A percentile compares a stretch with the other conserved stretches of the same genome.
These are phyloP conservation scores for Flagelloscypha sp. DNA, from an alignment of 768 basidiomycete genomes.

Conservation along the genomic window DNA sequence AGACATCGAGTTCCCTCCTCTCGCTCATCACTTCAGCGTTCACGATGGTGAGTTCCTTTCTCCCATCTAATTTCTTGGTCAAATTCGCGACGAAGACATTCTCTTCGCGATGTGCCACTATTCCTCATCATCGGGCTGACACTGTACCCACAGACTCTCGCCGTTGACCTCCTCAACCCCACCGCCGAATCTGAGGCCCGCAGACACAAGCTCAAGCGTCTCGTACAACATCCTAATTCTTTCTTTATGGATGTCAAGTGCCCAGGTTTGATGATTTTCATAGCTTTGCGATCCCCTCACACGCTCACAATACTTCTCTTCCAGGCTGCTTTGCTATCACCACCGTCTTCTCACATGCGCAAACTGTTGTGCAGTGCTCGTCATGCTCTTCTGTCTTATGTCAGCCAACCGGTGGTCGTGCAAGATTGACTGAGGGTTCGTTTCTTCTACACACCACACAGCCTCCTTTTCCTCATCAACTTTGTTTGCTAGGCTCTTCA, in stretches of 20 bases:
- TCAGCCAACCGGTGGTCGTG: conserved; percentile 98
- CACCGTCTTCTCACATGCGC: conserved; percentile 98
- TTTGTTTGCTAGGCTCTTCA: conserved; percentile 82
- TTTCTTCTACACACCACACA: conserved; percentile 2
- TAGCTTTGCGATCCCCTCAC: conserved; percentile 10
- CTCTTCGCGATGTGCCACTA: no score
- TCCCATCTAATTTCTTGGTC: no score
- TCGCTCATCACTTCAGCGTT: no score
- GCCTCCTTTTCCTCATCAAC: conserved; percentile 5
- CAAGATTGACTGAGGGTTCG: conserved; percentile 94
- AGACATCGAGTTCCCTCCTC: no score
- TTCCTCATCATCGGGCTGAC: no score
- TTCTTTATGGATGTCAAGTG: conserved; percentile 99
- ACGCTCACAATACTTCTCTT: conserved; percentile 11
- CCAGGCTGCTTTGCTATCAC: conserved; percentile 92
- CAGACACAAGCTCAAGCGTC: conserved; percentile 98
- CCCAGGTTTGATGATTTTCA: conserved; percentile 55
- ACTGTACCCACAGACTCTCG: conserved; percentile 81
- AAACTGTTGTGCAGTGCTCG: conserved; percentile 91
- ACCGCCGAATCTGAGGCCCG: conserved; percentile 76
- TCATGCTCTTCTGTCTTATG: conserved; percentile 92
- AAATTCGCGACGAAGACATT: no score
- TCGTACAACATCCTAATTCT: conserved; percentile 97
- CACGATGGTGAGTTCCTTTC: no score
- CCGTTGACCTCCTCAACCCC: conserved; percentile 96